These are phyloP conservation scores for Ogataea nonfermentans DNA, from an alignment of 805 yeast species.

Conservation along the genomic window DNA sequence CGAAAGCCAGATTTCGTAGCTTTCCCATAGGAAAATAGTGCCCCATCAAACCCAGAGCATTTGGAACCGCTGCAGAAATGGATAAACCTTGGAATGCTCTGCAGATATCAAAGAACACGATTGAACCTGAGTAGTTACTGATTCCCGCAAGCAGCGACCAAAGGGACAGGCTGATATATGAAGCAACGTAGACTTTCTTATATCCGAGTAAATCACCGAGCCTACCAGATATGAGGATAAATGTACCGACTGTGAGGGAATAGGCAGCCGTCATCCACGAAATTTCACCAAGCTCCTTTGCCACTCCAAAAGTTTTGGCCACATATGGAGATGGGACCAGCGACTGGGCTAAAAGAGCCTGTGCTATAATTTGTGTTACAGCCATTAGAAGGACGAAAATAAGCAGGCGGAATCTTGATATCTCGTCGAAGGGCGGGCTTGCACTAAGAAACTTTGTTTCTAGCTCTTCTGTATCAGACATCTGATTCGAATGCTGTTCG, in stretches of 20 bases:
- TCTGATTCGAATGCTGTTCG: too few species aligned
- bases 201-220: constrained; percentile 73
- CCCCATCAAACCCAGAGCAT: constrained; percentile 57
- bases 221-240: constrained; percentile 65
- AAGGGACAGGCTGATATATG: constrained; percentile 52
- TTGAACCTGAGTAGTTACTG: constrained; percentile 47
- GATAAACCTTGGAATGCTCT: constrained; percentile 68
- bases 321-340: constrained; percentile 31
- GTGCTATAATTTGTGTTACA: constrained; percentile 37
- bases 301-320: constrained; percentile 30
- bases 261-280: constrained; percentile 73
- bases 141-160: constrained; percentile 65
- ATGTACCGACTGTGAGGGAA: constrained; percentile 70
- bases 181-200: constrained; percentile 49
- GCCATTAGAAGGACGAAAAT: constrained; percentile 21
- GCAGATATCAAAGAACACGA: constrained; percentile 49
- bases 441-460: constrained; percentile 7
- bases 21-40: constrained; percentile 44
- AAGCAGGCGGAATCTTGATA: constrained; percentile 15
- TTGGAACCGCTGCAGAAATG: constrained; percentile 57
- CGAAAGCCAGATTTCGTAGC: constrained; percentile 53
- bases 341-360: constrained; percentile 36
- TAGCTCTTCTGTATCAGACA: neutral
- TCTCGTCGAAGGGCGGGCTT: constrained; percentile 20
- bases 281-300: constrained; percentile 34